Conservation (phyloP, 257 asterid species). For the Salvia miltiorrhiza region DNA sequence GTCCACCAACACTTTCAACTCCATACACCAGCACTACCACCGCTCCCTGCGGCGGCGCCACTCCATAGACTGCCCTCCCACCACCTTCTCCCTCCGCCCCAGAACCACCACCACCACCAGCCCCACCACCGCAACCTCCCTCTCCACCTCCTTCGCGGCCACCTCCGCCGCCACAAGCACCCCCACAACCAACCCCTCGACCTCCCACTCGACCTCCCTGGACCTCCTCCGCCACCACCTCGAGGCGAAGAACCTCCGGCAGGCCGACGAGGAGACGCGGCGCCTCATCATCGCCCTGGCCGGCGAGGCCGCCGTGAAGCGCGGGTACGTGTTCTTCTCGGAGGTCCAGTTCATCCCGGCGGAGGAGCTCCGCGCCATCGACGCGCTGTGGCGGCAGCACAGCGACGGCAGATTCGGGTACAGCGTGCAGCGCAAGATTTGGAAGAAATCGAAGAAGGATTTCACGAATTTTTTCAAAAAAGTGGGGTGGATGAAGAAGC, state of each 20-base stretch:
- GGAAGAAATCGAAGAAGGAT: constrained; percentile 49
- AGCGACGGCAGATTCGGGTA: constrained; percentile 66
- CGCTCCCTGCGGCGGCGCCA: constrained; percentile 47
- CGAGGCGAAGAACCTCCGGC: constrained; percentile 48
- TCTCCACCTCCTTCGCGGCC: constrained; percentile 26
- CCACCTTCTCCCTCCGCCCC: constrained; percentile 34
- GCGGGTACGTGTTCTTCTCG: constrained; percentile 95
- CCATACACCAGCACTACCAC: constrained; percentile 37
- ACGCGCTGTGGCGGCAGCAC: constrained; percentile 65
- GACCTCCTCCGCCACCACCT: constrained; percentile 57
- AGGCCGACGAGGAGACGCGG: constrained; percentile 95
- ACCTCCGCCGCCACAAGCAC: constrained; percentile 31
- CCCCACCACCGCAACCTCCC: constrained; percentile 23
- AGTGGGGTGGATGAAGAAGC: constrained; percentile 87
- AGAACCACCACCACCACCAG: constrained; percentile 23
- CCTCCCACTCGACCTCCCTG: constrained; percentile 34
- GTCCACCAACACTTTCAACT: constrained; percentile 71
- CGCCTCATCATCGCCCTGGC: constrained; percentile 78
- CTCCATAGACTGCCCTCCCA: constrained; percentile 41
- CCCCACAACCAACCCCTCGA: constrained; percentile 34
- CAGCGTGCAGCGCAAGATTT: constrained; percentile 74
- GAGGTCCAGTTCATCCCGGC: constrained; percentile 71
- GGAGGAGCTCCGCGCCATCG: constrained; percentile 53
- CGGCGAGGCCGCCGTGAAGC: constrained; percentile 70
- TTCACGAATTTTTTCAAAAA: constrained; percentile 65